Evolutionary conservation across 2,329 filamentous ascomycete genomes (phyloP), one percentile per base, ranked within the genome.

Genomic region (Raffaelea deltoideospora): DNA sequence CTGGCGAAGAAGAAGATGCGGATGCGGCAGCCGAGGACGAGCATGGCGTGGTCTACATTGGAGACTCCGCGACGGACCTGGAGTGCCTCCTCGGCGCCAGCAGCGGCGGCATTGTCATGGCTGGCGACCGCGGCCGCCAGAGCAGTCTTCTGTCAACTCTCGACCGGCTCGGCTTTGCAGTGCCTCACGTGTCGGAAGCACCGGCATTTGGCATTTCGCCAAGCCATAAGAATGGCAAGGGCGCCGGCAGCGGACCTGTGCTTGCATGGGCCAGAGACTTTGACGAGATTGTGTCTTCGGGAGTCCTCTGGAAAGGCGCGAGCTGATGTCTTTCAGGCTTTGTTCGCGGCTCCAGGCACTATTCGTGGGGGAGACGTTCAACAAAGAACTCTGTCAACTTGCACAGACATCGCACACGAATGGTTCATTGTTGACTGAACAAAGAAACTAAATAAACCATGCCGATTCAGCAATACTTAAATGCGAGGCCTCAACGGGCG

Each of bases 1-100:
- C 23, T 8, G 23, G n/a, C n/a, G n/a, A n/a, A n/a, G n/a, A n/a
- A n/a, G n/a, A n/a, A n/a, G n/a, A n/a, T n/a, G n/a, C n/a, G n/a
- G n/a, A n/a, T n/a, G n/a, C n/a, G n/a, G n/a, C n/a, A n/a, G n/a
- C n/a, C n/a, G n/a, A 34, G 10, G 15, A 34, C 7, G 21, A 13
- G 6, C 13, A 24, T 8, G 18, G 20, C 23, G 32, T 39, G n/a
- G 48, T 69, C n/a, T 75, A 74, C 52, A 63, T 72, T 48, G 70
- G 70, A 8, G 70, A 75, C 48, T 72, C 69, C 21, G 59, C 60
- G 2, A 73, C 69, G 2, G 70, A 75, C 47, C 50, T 74, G 38
- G 61, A 65, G 47, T 74, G 69, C 40, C 50, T 75, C 27, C 44
- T 70, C 1, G 19, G 23, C 2, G 41, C 45, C 49, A 2, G 51